Percentiles rank a stretch among this genome's conserved stretches.
These are phyloP conservation scores for Allium cepa DNA, from an alignment of 106 monocot species.

Conservation along the genomic window DNA sequence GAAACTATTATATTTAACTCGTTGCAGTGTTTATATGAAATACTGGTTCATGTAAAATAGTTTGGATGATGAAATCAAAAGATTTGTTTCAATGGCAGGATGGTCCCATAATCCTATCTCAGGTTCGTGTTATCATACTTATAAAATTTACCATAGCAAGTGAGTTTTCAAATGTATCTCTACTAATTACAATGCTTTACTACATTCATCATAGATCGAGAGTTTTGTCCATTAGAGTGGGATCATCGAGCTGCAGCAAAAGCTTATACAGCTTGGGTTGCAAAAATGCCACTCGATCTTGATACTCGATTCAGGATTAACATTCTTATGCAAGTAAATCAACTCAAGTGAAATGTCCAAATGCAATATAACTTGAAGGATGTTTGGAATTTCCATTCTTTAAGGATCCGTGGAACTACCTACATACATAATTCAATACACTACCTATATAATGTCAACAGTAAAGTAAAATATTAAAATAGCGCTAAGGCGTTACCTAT, in stretches of 20 bases:
- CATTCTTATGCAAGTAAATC: no score
- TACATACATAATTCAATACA: no score
- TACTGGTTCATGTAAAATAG: slow-evolving; percentile 1
- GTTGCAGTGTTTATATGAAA: background rate
- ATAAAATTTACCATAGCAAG: background rate
- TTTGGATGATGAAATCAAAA: slow-evolving; percentile 23
- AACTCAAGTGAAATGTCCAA: no score
- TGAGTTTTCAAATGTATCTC: background rate
- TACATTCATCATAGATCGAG: slow-evolving; percentile 41
- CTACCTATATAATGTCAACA: no score
- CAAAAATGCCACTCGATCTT: slow-evolving; percentile 69
- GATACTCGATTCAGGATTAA: no score
- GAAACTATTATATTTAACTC: background rate
- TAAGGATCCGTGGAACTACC: no score
- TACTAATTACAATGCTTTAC: background rate
- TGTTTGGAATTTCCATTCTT: no score
- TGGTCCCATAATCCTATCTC: slow-evolving; percentile 23
- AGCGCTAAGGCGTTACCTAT: no score
- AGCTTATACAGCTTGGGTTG: slow-evolving; percentile 75
- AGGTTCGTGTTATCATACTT: slow-evolving; percentile 5
- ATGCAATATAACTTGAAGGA: no score
- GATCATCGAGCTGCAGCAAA: slow-evolving; percentile 62
- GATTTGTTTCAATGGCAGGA: slow-evolving; percentile 16
- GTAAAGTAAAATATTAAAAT: no score
- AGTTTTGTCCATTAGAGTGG: slow-evolving; percentile 75